A percentile compares a stretch with the other conserved stretches of the same genome.
These are phyloP conservation scores for Carallia brachiata DNA, from an alignment of 345 rosid genomes.

Conservation along the genomic window DNA sequence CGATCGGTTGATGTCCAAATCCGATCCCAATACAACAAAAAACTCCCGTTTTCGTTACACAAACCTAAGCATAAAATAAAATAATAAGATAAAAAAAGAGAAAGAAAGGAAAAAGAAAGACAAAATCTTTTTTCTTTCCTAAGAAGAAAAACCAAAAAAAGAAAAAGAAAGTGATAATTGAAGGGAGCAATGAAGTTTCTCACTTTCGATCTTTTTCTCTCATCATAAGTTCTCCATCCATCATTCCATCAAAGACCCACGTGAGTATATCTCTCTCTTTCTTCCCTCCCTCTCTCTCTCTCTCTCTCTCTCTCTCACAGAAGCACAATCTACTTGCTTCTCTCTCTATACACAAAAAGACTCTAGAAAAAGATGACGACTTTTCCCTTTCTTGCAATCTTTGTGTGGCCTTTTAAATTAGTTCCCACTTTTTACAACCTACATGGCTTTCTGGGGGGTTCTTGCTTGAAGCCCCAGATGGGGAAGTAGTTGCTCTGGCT, in stretches of 20 bases:
- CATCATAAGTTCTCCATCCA: slow-evolving; percentile 47
- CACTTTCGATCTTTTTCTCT: slow-evolving; percentile 32
- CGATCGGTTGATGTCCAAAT: slow-evolving; percentile 38
- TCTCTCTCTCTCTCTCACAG: slow-evolving; percentile 8
- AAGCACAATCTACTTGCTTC: neutral
- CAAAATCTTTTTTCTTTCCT: neutral
- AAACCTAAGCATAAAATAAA: slow-evolving; percentile 12
- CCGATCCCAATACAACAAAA: slow-evolving; percentile 37
- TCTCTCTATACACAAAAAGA: slow-evolving; percentile 3
- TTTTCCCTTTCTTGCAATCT: slow-evolving; percentile 18
- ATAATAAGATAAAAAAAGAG: slow-evolving; percentile 3
- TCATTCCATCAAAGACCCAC: slow-evolving; percentile 48
- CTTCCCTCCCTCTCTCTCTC: slow-evolving; percentile 10
- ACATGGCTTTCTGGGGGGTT: slow-evolving; percentile 14
- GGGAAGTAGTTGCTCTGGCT: slow-evolving; percentile 7
- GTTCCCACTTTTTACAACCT: slow-evolving; percentile 9
- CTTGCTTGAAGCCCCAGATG: slow-evolving; percentile 34
- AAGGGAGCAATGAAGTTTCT: slow-evolving; percentile 27
- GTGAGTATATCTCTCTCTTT: slow-evolving; percentile 35
- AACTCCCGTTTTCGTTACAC: slow-evolving; percentile 28
- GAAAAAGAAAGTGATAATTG: slow-evolving; percentile 24
- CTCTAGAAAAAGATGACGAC: slow-evolving; percentile 20
- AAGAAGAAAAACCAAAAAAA: slow-evolving; percentile 11
- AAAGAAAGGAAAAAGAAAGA: neutral
- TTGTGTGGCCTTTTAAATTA: slow-evolving; percentile 5